These are phyloP conservation scores for Candida tetrigidarum DNA, from an alignment of 1,139 yeast species.

Conservation along the genomic window DNA sequence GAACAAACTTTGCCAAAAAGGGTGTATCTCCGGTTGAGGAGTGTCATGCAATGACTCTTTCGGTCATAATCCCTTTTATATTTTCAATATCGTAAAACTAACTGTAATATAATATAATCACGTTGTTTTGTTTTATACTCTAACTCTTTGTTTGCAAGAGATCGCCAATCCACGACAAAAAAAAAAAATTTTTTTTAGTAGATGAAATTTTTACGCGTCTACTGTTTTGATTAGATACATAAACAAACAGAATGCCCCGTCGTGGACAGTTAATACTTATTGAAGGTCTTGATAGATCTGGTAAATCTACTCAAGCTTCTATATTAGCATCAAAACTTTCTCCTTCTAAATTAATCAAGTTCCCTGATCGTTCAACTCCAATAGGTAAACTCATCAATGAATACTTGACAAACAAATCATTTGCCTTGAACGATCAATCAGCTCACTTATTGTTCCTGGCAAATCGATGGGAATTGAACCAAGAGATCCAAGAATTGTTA, in stretches of 20 bases:
- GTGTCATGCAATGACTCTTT: slow-evolving; percentile 39
- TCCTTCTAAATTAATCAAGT: slow-evolving; percentile 60
- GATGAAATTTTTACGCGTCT: not conserved
- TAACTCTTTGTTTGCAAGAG: no score
- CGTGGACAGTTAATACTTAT: slow-evolving; percentile 79
- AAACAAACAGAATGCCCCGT: slow-evolving; percentile 32
- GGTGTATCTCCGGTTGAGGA: slow-evolving; percentile 57
- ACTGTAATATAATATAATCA: not conserved
- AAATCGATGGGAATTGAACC: slow-evolving; percentile 86
- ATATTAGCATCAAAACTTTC: slow-evolving; percentile 43
- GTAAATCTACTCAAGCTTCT: slow-evolving; percentile 87
- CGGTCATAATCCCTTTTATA: slow-evolving; percentile 53
- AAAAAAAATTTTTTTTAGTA: not conserved
- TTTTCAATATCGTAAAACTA: slow-evolving; percentile 11
- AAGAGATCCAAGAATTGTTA: slow-evolving; percentile 50
- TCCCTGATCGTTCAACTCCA: slow-evolving; percentile 85
- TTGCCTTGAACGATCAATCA: slow-evolving; percentile 67
- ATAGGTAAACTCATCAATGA: slow-evolving; percentile 80
- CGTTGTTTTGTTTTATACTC: no score
- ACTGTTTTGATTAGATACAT: not conserved
- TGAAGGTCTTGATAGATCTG: slow-evolving; percentile 95
- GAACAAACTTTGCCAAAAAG: slow-evolving; percentile 26
- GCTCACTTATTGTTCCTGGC: slow-evolving; percentile 91
- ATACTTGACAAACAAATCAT: slow-evolving; percentile 60
- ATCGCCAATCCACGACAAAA: no score